Evolutionary conservation across 2,329 filamentous ascomycete species (phyloP).

Genomic region (Polytolypa hystricis): DNA sequence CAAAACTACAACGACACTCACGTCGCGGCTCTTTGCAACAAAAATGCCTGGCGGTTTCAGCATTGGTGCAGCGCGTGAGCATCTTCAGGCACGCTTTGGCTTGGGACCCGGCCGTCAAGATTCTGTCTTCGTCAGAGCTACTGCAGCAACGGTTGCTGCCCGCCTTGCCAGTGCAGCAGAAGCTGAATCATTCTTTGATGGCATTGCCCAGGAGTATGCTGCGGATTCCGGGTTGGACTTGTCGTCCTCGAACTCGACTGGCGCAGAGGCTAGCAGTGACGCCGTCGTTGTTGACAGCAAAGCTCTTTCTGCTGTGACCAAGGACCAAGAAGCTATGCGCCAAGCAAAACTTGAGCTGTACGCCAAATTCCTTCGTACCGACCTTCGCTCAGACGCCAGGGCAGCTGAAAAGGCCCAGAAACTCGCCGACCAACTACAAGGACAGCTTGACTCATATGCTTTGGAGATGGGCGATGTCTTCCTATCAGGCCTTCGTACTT

Average conservation of each 20-base stretch:
- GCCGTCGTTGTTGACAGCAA: constrained; percentile 99
- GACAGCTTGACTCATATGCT: constrained; percentile 68
- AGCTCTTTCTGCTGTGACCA: constrained; percentile 90
- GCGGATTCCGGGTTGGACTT: constrained; percentile 71
- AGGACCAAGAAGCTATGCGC: constrained; percentile 90
- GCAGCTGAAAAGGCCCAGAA: constrained; percentile 94
- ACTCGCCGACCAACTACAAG: constrained; percentile 88
- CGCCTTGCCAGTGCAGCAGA: constrained; percentile 83
- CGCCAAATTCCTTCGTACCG: constrained; percentile 92
- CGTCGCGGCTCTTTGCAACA: constrained; percentile 89
- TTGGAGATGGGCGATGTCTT: constrained; percentile 93
- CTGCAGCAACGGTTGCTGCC: constrained; percentile 84
- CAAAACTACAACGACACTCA: constrained; percentile 87
- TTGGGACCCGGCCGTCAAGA: constrained; percentile 79
- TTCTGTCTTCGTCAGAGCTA: constrained; percentile 71
- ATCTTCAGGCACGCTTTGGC: constrained; percentile 89
- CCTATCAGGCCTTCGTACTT: constrained; percentile 84
- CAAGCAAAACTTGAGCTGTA: constrained; percentile 96
- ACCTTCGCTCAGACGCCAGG: constrained; percentile 93
- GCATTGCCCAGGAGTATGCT: constrained; percentile 82
- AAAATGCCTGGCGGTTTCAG: constrained; percentile 99
- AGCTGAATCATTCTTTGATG: constrained; percentile 85
- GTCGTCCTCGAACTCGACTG: constrained; percentile 58
- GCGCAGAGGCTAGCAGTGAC: constrained; percentile 56
- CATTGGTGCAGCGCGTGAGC: constrained; percentile 89